Conservation (phyloP, 1,284 basidiomycete species). For the Phylloboletellus chloephorus region DNA sequence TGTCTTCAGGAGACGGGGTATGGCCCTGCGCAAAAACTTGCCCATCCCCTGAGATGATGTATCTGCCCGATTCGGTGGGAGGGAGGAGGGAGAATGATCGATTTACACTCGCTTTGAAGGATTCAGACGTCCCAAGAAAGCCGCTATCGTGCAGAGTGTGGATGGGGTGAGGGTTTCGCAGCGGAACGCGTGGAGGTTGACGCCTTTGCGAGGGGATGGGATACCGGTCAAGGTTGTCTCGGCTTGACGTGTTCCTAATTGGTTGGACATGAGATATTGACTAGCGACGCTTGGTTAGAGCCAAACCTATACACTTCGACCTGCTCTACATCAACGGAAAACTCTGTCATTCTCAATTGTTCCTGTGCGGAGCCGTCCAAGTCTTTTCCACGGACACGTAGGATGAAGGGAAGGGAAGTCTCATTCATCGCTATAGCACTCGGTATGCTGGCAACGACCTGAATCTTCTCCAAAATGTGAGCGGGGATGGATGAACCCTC, state of each 20-base stretch:
- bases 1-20: slow-evolving; percentile 16
- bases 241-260: slow-evolving; percentile 37
- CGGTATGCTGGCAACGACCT: slow-evolving; percentile 58
- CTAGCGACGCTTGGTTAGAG: slow-evolving; percentile 2
- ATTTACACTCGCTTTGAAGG: slow-evolving; percentile 22
- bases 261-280: slow-evolving; percentile 8
- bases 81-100: slow-evolving; percentile 55
- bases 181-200: slow-evolving; percentile 59
- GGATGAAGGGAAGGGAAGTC: slow-evolving; percentile 43
- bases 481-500: slow-evolving; percentile 37
- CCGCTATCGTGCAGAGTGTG: slow-evolving; percentile 51
- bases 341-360: slow-evolving; percentile 49
- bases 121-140: slow-evolving; percentile 31
- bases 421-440: slow-evolving; percentile 45
- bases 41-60: slow-evolving; percentile 41
- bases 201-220: slow-evolving; percentile 48
- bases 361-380: slow-evolving; percentile 43
- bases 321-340: slow-evolving; percentile 55
- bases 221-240: slow-evolving; percentile 40
- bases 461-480: slow-evolving; percentile 54
- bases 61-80: slow-evolving; percentile 38
- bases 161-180: slow-evolving; percentile 50
- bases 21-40: slow-evolving; percentile 36
- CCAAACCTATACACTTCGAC: slow-evolving; percentile 60
- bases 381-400: slow-evolving; percentile 56